These are phyloP conservation scores for Cladosporium sp. DNA, from an alignment of 2,329 filamentous ascomycete species.

Conservation along the genomic window DNA sequence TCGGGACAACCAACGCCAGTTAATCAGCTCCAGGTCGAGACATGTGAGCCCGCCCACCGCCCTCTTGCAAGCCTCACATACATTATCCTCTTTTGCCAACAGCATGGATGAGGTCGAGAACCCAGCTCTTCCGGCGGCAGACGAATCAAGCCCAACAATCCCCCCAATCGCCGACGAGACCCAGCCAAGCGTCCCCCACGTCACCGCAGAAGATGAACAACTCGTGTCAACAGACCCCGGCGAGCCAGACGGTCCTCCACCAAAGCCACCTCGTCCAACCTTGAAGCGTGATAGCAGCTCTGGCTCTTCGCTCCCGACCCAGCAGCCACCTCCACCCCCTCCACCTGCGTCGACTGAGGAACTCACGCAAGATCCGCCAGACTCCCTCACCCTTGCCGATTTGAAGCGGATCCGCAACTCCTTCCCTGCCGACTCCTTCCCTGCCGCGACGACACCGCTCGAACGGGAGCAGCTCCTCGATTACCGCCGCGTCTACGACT, in stretches of 20 bases:
- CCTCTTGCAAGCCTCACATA: background rate
- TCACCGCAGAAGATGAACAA: conserved; percentile 1
- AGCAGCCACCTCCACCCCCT: conserved; percentile 38
- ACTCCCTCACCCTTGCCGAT: conserved; percentile 46
- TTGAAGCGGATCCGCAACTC: conserved; percentile 41
- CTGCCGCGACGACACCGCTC: conserved; percentile 21
- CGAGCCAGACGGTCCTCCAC: conserved; percentile 5
- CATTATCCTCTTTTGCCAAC: background rate
- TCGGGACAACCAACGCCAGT: too few relatives aligned
- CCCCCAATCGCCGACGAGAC: conserved; percentile 24
- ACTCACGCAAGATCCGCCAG: conserved; percentile 33
- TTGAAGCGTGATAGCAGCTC: conserved; percentile 34
- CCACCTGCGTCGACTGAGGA: conserved; percentile 32
- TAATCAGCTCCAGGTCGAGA: background rate
- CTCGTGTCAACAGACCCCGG: background rate
- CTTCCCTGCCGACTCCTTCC: conserved; percentile 44
- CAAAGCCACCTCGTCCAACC: conserved; percentile 30
- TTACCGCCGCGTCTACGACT: conserved; percentile 63
- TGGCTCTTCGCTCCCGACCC: conserved; percentile 36
- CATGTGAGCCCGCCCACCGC: background rate
- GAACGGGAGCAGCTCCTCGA: conserved; percentile 28
- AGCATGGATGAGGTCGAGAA: conserved; percentile 37
- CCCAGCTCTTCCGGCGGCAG: conserved; percentile 30
- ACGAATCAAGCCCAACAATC: conserved; percentile 30
- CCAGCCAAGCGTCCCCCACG: conserved; percentile 12